Base-by-base conservation (phyloP, 148 eudicot genomes). In the Beta vulgaris region DNA sequence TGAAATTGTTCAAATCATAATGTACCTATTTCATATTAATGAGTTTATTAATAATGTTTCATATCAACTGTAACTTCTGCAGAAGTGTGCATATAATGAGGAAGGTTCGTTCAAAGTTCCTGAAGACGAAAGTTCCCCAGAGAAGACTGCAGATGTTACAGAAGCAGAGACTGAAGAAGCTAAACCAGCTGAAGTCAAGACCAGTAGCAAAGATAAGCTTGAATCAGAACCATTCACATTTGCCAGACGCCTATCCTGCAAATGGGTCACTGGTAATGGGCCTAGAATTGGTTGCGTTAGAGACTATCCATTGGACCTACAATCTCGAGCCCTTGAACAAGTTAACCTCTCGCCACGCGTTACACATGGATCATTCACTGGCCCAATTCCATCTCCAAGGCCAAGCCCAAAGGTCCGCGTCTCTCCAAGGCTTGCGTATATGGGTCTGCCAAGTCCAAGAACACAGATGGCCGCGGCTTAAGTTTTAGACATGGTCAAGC, bases 231-330 rank as follows among this genome's bases (percentile, higher is more conserved):
- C 9, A 72, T 88, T 82, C 77, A 42, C 73, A 74, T 57, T 88
- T 37, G 78, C 88, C 46, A 86, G 79, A 57, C 90, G 82, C 32
- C 72, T 92, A 83, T 90, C 97, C 6, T 85, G 91, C 81, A 92
- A 88, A 74, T 92, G 97, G 97, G 79, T 85, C 58, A 88, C 91
- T 7, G 92, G 92, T 44, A 62, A 83, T 13, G 95, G 97, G 2
- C 92, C 97, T 9, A 83, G 97, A 31, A 92, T 92, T 36, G 91
- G 97, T 0, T 92, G 97, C 78, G 97, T 92, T 26, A 74, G 95
- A 65, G 97, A 92, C 78, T 92, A 92, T 78, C 97, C 97, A 14
- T 68, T 87, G 39, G 92, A 92, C 74, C 79, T 92, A 26, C 97
- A 90, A 67, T 87, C 77, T 63, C 95, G 86, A 15, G 97, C 95